Evolutionary conservation across 2,329 filamentous ascomycete genomes (phyloP), one percentile per base, ranked within the genome.

Genomic region (Emmonsia crescens): DNA sequence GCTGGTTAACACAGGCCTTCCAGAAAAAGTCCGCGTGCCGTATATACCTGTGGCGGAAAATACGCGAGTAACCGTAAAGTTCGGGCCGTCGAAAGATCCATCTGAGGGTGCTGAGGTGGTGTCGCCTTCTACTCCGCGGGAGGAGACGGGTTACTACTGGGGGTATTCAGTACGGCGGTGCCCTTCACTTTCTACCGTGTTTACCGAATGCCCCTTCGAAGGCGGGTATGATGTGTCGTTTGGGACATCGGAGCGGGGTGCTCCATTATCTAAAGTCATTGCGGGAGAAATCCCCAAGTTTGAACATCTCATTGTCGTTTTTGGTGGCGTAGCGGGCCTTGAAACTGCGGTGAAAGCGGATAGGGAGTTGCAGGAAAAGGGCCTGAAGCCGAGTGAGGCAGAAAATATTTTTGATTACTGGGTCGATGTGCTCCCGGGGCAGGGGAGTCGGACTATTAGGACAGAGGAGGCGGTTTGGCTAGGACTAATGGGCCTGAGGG

Each of bases 381-480:
- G 85, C 0, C 83, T 93, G 16, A 78, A 80, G 5, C 85, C 85
- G 40, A 78, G 79, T 29, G 85, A 84, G 64, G 86, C 86, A 8
- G 83, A 80, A 66, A 84, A 89, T 66, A 72, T 93, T 58, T 96
- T 96, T 71, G 91, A 96, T 73, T 81, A 86, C 67, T 95, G 89
- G 89, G 80, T 95, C 21, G 89, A 96, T 72, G 80, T 94, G 52
- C 79, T 91, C 65, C 89, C 89, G 3, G 84, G 85, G 0, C 91
- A 95, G 73, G 90, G 89, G 0, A 93, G 89, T 71, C 80, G 90
- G 68, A 91, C 86, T 0, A 93, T 96, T 64, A 79, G 89, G 64
- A 94, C 90, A 0, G 90, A 95, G 68, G 91, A 96, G 75, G 89
- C 90, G 1, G 76, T 95, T 21, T 89, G 88, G 76, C 83, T 94